Evolutionary conservation across 176 grass and related monocot genomes (phyloP).

Genomic region (Musa itinerans): DNA sequence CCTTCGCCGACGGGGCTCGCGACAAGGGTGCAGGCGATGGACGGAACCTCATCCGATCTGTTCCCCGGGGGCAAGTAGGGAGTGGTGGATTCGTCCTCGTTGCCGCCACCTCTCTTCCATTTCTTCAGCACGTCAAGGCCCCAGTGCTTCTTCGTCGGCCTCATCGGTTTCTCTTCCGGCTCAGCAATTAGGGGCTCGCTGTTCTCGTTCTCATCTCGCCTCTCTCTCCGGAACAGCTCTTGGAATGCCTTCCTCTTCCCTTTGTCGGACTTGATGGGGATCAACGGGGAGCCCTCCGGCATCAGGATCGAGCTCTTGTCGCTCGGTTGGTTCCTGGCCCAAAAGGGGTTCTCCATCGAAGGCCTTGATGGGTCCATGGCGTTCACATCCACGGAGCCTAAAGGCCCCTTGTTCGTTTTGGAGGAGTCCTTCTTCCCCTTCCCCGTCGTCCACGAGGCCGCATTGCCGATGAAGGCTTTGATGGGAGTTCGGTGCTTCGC

Average conservation of each 20-base stretch:
- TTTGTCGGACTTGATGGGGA: conserved; percentile 30
- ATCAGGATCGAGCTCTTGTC: conserved; percentile 33
- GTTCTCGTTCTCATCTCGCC: conserved; percentile 34
- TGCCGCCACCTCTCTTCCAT: conserved; percentile 50
- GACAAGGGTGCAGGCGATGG: conserved; percentile 45
- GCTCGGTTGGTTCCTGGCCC: conserved; percentile 16
- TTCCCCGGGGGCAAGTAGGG: conserved; percentile 25
- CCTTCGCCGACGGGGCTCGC: conserved; percentile 31
- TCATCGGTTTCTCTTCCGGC: conserved; percentile 25
- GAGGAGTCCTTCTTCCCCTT: conserved; percentile 44
- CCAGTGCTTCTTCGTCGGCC: conserved; percentile 23
- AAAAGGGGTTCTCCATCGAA: not conserved
- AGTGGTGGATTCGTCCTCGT: conserved; percentile 23
- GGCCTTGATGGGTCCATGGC: not conserved
- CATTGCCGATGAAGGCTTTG: conserved; percentile 36
- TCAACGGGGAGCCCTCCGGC: conserved; percentile 35
- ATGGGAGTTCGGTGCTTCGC: conserved; percentile 48
- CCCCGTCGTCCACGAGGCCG: conserved; percentile 37
- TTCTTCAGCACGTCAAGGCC: conserved; percentile 78
- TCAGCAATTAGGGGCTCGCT: conserved; percentile 22
- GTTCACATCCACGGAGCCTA: conserved; percentile 25
- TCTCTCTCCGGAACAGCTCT: conserved; percentile 32
- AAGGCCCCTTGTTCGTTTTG: conserved; percentile 2
- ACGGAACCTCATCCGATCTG: conserved; percentile 22
- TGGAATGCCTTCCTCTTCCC: conserved; percentile 45